Conservation (phyloP, 176 grass and related monocot species). For the Eragrostis nindensis region DNA sequence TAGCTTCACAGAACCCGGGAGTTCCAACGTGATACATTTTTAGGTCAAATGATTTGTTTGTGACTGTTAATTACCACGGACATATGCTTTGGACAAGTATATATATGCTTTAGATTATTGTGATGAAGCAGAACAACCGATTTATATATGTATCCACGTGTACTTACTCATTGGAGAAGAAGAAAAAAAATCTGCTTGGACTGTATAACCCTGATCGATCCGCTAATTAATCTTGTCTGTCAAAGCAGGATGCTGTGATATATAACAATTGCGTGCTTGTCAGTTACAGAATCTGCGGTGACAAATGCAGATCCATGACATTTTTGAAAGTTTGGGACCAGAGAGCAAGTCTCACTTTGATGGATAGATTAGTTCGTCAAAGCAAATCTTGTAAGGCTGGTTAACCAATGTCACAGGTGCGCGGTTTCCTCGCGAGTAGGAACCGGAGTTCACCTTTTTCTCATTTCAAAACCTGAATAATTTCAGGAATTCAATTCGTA, state of each 20-base stretch:
- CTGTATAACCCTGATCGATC: too few species aligned
- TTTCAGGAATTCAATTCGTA: slow-evolving; percentile 4
- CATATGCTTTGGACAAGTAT: not conserved
- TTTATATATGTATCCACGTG: too few species aligned
- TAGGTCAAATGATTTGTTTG: slow-evolving; percentile 24
- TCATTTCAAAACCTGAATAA: not conserved
- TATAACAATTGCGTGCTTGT: not conserved
- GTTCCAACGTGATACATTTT: not conserved
- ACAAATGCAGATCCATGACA: slow-evolving; percentile 23
- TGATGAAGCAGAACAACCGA: not conserved
- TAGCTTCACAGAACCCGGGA: not conserved
- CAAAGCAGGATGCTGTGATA: not conserved
- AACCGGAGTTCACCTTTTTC: not conserved
- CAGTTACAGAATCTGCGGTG: slow-evolving; percentile 15
- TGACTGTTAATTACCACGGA: slow-evolving; percentile 9
- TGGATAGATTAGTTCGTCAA: slow-evolving; percentile 30
- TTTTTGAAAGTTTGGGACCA: slow-evolving; percentile 15
- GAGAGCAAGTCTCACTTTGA: slow-evolving; percentile 17
- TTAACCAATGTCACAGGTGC: slow-evolving; percentile 24
- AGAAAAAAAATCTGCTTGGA: too few species aligned
- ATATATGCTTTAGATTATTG: not conserved
- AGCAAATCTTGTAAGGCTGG: slow-evolving; percentile 13
- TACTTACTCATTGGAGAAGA: too few species aligned
- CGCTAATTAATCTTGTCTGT: too few species aligned
- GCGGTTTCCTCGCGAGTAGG: slow-evolving; percentile 35